Evolutionary conservation across 2,329 filamentous ascomycete genomes (phyloP), one percentile per base, ranked within the genome.

Genomic region (Diaporthe vexans): DNA sequence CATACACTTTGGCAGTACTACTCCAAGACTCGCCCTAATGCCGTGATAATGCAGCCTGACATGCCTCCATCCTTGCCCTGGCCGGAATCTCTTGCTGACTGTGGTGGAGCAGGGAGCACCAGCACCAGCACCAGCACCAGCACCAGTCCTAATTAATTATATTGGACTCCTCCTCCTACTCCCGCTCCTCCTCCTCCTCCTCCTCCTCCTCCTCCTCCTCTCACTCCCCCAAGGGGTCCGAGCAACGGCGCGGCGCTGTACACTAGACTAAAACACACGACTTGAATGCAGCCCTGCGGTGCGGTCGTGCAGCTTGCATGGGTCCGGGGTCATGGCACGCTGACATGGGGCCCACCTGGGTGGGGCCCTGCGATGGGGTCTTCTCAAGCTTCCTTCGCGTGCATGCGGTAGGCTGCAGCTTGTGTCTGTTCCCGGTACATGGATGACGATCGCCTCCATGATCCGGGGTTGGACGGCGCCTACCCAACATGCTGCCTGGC

Each of bases 351-450:
- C 56, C 68, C 56, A 59, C 54, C 43, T 61, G 40, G 35, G 51
- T 35, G 68, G 54, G 10, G 68, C 43, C 57, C 40, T 48, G 43
- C 21, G 37, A 51, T 51, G 40, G 26, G 54, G 43, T 48, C 51
- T 37, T 70, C 40, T 70, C 68, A 59, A 51, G 57, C 56, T 71
- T 71, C 54, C 68, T 58, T 71, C 54, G 68, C 56, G 26, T 71
- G 54, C 56, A 51, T 59, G n/a, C 40, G 2, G 61, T 67, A 67
- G 61, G 61, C 56, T 71, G 68, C 54, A 58, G 68, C 68, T 51
- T 71, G 68, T 59, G 19, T 35, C 54, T 56, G 35, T 11, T 57
- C 33, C 52, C 68, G 54, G 68, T 59, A 71, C 68, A 59, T 71
- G 68, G 68, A 59, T 48, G 68, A 59, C 54, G 40, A 70, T 57